Evolutionary conservation across 1,284 basidiomycete genomes (phyloP), one percentile per base, ranked within the genome.

Genomic region (Violaceomyces palustris): DNA sequence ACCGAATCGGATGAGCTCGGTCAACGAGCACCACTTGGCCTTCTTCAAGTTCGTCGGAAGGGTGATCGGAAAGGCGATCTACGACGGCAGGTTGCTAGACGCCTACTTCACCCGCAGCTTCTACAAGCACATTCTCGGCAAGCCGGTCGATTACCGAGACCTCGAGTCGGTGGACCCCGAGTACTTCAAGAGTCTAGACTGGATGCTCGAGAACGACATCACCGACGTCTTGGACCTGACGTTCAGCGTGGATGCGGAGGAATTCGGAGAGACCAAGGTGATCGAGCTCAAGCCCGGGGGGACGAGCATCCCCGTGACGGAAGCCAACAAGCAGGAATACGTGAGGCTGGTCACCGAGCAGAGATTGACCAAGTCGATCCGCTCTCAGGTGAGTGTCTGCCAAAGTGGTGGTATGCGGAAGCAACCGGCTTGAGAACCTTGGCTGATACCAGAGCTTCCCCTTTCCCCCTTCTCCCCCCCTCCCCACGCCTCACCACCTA

Each of bases 11-110:
- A 86, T 89, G 52, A 96, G 91, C 1, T 51, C 64, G 7, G 64
- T 74, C 68, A 96, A 97, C 71, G 87, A 87, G 4, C 89, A 97
- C 67, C 93, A 98, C 75, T 76, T 98, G 32, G 84, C 86, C 14
- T 98, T 94, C 81, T 98, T 98, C 86, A 92, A 91, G 72, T 99
- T 99, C 66, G 90, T 98, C 33, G 94, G 94, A 5, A 85, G 92
- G 32, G 85, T 99, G 61, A 96, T 98, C 62, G 93, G 94, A 42
- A 70, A 91, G 75, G 91, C 90, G 7, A 90, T 93, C 59, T 90
- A 89, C 73, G 93, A 97, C 68, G 91, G 91, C 4, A 84, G 94
- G 15, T 79, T 98, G 25, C 81, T 99, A 28, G 94, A 99, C 74
- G 94, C 94, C 9, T 96, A 99, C 79, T 99, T 99, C 35, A 72